These are phyloP conservation scores for Ascocoryne sarcoides DNA, from an alignment of 2,329 filamentous ascomycete genomes.

Conservation along the genomic window DNA sequence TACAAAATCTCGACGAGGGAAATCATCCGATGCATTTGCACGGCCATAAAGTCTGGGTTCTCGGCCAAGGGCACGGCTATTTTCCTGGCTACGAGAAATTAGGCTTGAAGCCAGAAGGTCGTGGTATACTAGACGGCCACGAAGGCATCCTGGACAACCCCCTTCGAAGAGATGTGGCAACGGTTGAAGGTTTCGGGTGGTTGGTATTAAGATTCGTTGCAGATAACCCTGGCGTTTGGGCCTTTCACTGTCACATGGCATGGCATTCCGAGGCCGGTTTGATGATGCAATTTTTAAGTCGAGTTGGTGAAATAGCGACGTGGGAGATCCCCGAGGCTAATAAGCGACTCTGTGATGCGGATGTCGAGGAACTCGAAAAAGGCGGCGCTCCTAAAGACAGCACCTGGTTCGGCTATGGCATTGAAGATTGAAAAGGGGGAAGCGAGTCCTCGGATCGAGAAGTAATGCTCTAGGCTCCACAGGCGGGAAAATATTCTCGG, in stretches of 20 bases:
- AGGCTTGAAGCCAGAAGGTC: conserved; percentile 29
- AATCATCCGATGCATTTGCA: conserved; percentile 71
- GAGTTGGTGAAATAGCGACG: conserved; percentile 36
- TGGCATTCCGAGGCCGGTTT: conserved; percentile 52
- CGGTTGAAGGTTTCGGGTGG: conserved; percentile 46
- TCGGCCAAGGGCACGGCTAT: conserved; percentile 52
- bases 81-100: conserved; percentile 36
- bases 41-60: conserved; percentile 63
- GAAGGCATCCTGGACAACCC: conserved; percentile 31
- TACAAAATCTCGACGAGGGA: conserved; percentile 68
- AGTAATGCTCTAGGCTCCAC: no score
- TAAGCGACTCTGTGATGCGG: conserved; percentile 35
- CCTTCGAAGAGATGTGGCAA: conserved; percentile 43
- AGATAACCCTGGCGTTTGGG: conserved; percentile 50
- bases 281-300: conserved; percentile 49
- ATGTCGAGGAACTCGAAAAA: conserved; percentile 36
- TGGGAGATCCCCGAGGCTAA: conserved; percentile 38
- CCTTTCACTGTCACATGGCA: conserved; percentile 49
- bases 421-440: conserved; percentile 4
- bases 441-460: no score
- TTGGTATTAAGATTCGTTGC: conserved; percentile 44
- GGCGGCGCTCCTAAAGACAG: conserved; percentile 42
- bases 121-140: conserved; percentile 29
- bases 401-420: conserved; percentile 33
- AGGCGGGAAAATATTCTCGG: no score